Percentiles rank a stretch among this genome's conserved stretches.
Conservation (phyloP, 1,139 yeast genomes). For the Lodderomyces beijingensis region DNA sequence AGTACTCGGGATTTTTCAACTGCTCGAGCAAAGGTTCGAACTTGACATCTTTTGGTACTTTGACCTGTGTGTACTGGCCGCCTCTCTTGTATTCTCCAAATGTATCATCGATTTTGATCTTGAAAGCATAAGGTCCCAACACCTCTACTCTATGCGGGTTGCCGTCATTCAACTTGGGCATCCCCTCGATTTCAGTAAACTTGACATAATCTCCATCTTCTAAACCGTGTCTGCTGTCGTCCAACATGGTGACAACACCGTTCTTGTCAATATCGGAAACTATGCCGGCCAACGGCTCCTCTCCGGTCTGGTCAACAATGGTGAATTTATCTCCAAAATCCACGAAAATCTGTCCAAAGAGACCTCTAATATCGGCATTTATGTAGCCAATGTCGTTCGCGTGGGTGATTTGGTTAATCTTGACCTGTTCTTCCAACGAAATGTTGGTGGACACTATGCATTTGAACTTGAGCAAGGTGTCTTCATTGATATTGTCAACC, state of each 20-base stretch:
- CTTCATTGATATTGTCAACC: slow-evolving; percentile 47
- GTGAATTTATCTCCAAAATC: slow-evolving; percentile 84
- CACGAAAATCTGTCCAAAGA: slow-evolving; percentile 84
- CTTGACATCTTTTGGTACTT: slow-evolving; percentile 62
- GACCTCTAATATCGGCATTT: slow-evolving; percentile 77
- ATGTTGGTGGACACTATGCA: slow-evolving; percentile 82
- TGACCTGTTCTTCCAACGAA: slow-evolving; percentile 68
- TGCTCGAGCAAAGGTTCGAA: slow-evolving; percentile 67
- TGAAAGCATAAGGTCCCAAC: slow-evolving; percentile 90
- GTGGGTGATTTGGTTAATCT: slow-evolving; percentile 74
- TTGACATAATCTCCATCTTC: slow-evolving; percentile 90
- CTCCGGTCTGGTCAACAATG: slow-evolving; percentile 84
- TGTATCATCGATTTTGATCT: slow-evolving; percentile 50
- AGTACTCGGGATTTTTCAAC: slow-evolving; percentile 70
- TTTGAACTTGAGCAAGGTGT: slow-evolving; percentile 55
- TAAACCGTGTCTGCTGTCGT: slow-evolving; percentile 87
- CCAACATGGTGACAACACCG: slow-evolving; percentile 90
- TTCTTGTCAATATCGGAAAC: slow-evolving; percentile 83
- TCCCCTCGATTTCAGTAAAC: slow-evolving; percentile 83
- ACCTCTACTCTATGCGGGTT: slow-evolving; percentile 73
- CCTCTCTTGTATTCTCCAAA: slow-evolving; percentile 72
- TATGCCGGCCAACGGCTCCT: slow-evolving; percentile 83
- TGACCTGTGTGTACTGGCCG: slow-evolving; percentile 90
- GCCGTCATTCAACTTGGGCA: slow-evolving; percentile 64
- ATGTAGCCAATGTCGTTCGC: slow-evolving; percentile 71